These are phyloP conservation scores for Penicillium canescens DNA, from an alignment of 495 filamentous ascomycete genomes.

Conservation along the genomic window DNA sequence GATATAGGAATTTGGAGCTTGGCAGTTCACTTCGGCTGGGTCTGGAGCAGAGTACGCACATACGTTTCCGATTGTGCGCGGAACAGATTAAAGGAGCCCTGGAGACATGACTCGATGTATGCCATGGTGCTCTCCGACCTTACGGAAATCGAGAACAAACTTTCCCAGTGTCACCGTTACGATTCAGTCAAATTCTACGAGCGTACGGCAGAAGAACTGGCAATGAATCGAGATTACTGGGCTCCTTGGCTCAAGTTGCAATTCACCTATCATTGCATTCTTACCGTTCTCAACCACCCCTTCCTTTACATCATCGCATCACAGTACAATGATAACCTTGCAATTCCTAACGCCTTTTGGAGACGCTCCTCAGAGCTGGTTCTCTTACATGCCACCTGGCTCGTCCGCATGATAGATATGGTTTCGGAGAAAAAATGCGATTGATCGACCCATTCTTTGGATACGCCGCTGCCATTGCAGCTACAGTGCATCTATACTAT, in stretches of 20 bases:
- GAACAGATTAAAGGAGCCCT: conserved; percentile 44
- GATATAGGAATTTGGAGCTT: conserved; percentile 47
- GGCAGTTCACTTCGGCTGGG: conserved; percentile 43
- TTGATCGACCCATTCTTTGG: conserved; percentile 48
- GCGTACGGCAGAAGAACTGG: conserved; percentile 38
- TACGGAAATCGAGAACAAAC: conserved; percentile 45
- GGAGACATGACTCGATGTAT: conserved; percentile 48
- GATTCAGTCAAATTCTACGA: conserved; percentile 49
- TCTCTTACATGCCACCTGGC: conserved; percentile 46
- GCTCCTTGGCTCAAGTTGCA: conserved; percentile 47
- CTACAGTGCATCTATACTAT: conserved; percentile 48
- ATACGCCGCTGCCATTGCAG: conserved; percentile 44
- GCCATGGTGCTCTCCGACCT: conserved; percentile 44
- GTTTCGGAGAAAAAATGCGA: conserved; percentile 44
- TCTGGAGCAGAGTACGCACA: conserved; percentile 43
- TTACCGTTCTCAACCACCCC: conserved; percentile 47
- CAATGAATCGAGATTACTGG: conserved; percentile 40
- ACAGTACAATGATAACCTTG: conserved; percentile 45
- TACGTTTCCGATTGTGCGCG: conserved; percentile 44
- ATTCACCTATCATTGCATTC: conserved; percentile 47
- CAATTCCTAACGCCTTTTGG: conserved; percentile 50
- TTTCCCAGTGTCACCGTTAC: conserved; percentile 46
- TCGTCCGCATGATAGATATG: conserved; percentile 52
- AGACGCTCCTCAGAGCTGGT: conserved; percentile 45
- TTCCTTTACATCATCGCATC: conserved; percentile 50